A percentile compares a stretch with the other conserved stretches of the same genome.
These are phyloP conservation scores for Saraca asoca DNA, from an alignment of 331 rosid species.

Conservation along the genomic window DNA sequence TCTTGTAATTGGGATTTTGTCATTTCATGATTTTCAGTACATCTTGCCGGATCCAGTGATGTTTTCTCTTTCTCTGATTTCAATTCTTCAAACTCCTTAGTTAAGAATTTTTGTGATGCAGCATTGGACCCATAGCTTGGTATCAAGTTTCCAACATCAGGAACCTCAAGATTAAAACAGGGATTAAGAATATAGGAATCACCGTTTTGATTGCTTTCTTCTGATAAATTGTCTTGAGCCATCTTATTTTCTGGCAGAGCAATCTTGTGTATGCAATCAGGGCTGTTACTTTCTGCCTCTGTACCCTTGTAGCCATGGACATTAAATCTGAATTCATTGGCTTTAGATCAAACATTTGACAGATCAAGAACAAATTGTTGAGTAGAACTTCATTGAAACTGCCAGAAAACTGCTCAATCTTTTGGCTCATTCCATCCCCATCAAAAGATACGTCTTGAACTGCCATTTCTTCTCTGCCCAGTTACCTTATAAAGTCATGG, in stretches of 20 bases:
- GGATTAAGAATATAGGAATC: constrained; percentile 54
- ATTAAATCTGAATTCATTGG: constrained; percentile 73
- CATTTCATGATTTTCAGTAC: constrained; percentile 66
- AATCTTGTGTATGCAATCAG: constrained; percentile 96
- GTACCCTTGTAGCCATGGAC: constrained; percentile 68
- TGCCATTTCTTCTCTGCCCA: constrained; percentile 73
- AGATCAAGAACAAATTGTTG: constrained; percentile 72
- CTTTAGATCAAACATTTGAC: constrained; percentile 72
- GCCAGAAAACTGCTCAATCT: constrained; percentile 70
- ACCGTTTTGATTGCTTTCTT: constrained; percentile 62
- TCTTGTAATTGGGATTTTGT: constrained; percentile 72
- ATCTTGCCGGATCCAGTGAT: constrained; percentile 59
- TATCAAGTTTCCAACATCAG: constrained; percentile 76
- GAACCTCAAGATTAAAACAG: constrained; percentile 74
- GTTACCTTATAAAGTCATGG: constrained; percentile 66
- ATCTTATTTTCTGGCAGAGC: constrained; percentile 84
- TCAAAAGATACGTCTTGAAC: constrained; percentile 59
- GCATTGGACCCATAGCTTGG: constrained; percentile 48
- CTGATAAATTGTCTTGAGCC: constrained; percentile 55
- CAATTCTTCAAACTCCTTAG: constrained; percentile 65
- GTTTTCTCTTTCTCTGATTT: constrained; percentile 70
- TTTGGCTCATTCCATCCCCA: constrained; percentile 59
- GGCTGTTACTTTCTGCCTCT: constrained; percentile 69
- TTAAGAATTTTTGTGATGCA: constrained; percentile 47
- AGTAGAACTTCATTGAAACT: constrained; percentile 53